Conservation (phyloP, 2,329 filamentous ascomycete species). For the Aspergillus quadricinctus region DNA sequence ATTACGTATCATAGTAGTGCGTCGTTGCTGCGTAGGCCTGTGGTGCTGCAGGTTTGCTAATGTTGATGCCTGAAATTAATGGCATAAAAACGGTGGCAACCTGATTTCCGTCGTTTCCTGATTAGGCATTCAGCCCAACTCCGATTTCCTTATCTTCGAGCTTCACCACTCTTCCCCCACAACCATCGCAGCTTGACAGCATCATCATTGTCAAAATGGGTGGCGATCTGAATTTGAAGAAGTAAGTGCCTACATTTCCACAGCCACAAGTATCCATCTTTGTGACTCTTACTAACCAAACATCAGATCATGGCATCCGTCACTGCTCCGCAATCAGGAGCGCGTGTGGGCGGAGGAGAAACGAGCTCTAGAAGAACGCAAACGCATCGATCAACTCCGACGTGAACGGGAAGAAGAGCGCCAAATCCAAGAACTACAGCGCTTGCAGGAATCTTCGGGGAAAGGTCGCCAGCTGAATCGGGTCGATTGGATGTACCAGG, state of each 20-base stretch:
- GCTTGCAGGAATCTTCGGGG: constrained; percentile 82
- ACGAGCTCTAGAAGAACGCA: constrained; percentile 89
- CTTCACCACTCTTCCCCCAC: not conserved
- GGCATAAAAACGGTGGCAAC: not conserved
- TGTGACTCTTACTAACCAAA: not conserved
- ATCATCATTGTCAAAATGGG: constrained; percentile 60
- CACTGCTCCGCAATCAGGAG: constrained; percentile 83
- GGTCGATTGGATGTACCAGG: constrained; percentile 98
- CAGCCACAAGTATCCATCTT: not conserved
- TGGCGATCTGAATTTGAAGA: constrained; percentile 92
- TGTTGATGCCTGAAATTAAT: not conserved
- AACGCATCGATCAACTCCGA: constrained; percentile 83
- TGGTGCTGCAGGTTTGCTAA: not conserved
- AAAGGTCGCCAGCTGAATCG: constrained; percentile 74
- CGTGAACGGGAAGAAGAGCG: constrained; percentile 94
- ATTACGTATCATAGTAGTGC: constrained; percentile 4
- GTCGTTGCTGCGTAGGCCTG: constrained; percentile 1
- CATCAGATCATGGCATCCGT: constrained; percentile 78
- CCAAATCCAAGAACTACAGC: constrained; percentile 84
- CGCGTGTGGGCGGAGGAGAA: constrained; percentile 89
- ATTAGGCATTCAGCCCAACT: not conserved
- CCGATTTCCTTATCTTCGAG: not conserved
- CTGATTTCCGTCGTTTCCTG: not conserved
- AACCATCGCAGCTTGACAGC: not conserved
- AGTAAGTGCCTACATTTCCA: constrained; percentile 41